Evolutionary conservation across 1,139 yeast species (phyloP), one percentile per base, ranked within the genome.

Genomic region (Nakaseomyces sp.): DNA sequence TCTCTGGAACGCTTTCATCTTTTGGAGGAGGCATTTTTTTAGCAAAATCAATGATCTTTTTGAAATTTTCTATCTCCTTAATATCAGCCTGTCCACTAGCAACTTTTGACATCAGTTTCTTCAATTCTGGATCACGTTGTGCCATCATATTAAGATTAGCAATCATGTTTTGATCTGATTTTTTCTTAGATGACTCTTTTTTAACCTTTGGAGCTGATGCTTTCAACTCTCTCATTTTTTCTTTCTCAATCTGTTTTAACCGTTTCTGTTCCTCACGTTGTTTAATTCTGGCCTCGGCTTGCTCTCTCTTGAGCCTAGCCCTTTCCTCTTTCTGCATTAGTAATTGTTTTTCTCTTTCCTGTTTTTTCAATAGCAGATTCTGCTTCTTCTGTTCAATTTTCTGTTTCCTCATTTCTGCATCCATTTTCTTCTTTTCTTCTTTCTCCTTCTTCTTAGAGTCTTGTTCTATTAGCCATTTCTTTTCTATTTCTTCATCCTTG

Each of bases 71-170:
- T 19, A 89, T 81, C 59, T 87, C 91, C 7, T 73, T 79, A 1
- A 76, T 73, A 0, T 79, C 63, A 0, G 96, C 95, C 25, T 70
- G 71, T 2, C 95, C 95, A 48, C 80, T 74, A 0, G 97, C 96
- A 2, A 89, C 95, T 5, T 72, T 73, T 49, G 80, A 78, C 96
- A 89, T 87, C 44, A 89, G 66, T 2, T 73, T 66, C 52, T 79
- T 81, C 43, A 89, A 64, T 6, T 79, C 72, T 1, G 76, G 71
- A 55, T 88, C 94, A 4, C 73, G 71, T 39, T 84, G 73, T 0
- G 96, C 96, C 62, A 89, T 79, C 2, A 82, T 72, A 53, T 88
- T 88, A 53, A 89, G 71, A 56, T 88, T 85, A 6, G 81, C 76
- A 51, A 89, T 86, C 83, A 88, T 86, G 44, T 82, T 76, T 86